Percentiles rank a stretch among this genome's conserved stretches.
Conservation (phyloP, 257 asterid genomes). For the Coffea eugenioides region DNA sequence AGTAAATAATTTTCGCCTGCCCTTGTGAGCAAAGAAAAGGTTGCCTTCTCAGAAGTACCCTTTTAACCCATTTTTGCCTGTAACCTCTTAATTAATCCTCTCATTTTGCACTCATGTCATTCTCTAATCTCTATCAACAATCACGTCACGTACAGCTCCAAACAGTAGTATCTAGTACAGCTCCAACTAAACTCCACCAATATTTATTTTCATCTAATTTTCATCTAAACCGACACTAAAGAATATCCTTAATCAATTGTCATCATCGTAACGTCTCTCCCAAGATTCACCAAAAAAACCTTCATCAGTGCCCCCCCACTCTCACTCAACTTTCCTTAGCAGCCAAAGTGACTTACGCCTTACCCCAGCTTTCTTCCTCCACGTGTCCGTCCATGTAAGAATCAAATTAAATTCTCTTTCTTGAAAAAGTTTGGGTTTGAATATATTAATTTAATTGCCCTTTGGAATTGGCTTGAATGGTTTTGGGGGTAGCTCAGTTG, state of each 20-base stretch:
- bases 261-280: conserved; percentile 30
- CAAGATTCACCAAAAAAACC: conserved; percentile 22
- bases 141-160: neutral
- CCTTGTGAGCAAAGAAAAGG: neutral
- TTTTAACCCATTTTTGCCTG: neutral
- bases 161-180: too few relatives aligned
- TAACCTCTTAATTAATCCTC: neutral
- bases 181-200: neutral
- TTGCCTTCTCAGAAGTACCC: neutral
- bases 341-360: neutral
- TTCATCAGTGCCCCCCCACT: conserved; percentile 1
- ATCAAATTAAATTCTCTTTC: too few relatives aligned
- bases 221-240: conserved; percentile 12
- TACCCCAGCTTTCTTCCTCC: neutral
- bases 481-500: too few relatives aligned
- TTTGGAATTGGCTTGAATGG: too few relatives aligned
- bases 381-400: neutral
- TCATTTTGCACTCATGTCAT: conserved; percentile 13
- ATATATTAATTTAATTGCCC: too few relatives aligned
- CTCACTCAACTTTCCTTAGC: conserved; percentile 7
- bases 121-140: too few relatives aligned
- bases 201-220: neutral
- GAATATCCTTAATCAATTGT: conserved; percentile 11
- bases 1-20: neutral
- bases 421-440: too few relatives aligned